These are phyloP conservation scores for Simplicillium aogashimaense DNA, from an alignment of 2,329 filamentous ascomycete species.

Conservation along the genomic window DNA sequence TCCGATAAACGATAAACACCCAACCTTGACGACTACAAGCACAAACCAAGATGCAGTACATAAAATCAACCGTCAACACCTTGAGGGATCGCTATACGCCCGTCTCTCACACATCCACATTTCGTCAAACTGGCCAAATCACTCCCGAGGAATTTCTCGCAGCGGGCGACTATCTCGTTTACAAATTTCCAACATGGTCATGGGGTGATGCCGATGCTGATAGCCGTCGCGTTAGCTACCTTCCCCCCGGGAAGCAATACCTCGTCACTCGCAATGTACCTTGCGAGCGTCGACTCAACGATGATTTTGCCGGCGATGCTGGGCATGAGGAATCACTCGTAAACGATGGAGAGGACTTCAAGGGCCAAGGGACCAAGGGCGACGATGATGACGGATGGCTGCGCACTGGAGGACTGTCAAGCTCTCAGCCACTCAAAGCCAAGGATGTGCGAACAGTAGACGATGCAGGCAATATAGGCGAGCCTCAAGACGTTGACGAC, in stretches of 20 bases:
- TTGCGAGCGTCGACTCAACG: slow-evolving; percentile 82
- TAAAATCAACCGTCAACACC: slow-evolving; percentile 86
- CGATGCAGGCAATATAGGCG: slow-evolving; percentile 77
- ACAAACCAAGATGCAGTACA: slow-evolving; percentile 62
- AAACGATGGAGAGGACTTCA: slow-evolving; percentile 60
- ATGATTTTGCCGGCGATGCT: slow-evolving; percentile 84
- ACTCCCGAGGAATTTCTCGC: slow-evolving; percentile 94
- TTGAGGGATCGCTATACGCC: slow-evolving; percentile 88
- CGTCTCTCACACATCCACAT: slow-evolving; percentile 82
- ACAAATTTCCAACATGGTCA: slow-evolving; percentile 98
- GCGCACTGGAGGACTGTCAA: slow-evolving; percentile 70
- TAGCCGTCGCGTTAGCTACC: slow-evolving; percentile 66
- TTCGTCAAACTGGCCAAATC: slow-evolving; percentile 88
- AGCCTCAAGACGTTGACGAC: slow-evolving; percentile 57
- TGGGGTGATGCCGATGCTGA: slow-evolving; percentile 87
- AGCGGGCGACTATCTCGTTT: slow-evolving; percentile 94
- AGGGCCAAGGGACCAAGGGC: slow-evolving; percentile 29
- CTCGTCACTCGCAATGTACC: slow-evolving; percentile 91
- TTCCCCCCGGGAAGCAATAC: slow-evolving; percentile 88
- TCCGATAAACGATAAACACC: too few relatives aligned
- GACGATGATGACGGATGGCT: slow-evolving; percentile 84
- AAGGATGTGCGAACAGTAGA: slow-evolving; percentile 81
- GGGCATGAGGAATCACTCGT: slow-evolving; percentile 82
- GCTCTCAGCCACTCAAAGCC: slow-evolving; percentile 65
- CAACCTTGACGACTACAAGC: too few relatives aligned